Evolutionary conservation across 1,139 yeast species (phyloP).

Genomic region (Candida buenavistaensis): DNA sequence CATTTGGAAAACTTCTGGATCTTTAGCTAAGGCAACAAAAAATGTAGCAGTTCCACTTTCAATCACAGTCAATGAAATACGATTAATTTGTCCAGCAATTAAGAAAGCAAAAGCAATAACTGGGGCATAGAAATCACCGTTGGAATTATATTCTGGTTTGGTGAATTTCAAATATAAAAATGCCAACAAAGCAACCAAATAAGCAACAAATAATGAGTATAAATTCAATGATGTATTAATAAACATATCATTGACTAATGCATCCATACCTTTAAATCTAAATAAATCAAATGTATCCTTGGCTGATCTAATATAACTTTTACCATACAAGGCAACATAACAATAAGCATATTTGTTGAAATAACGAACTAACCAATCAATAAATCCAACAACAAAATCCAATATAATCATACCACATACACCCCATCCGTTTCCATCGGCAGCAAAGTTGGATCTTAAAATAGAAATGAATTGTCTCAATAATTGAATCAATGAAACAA

Average conservation of each 20-base stretch:
- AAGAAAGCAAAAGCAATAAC: constrained; percentile 76
- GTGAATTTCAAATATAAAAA: constrained; percentile 73
- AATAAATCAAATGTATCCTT: constrained; percentile 80
- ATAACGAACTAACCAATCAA: constrained; percentile 81
- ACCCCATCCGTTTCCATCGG: constrained; percentile 55
- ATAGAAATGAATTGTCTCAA: constrained; percentile 50
- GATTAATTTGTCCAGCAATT: constrained; percentile 74
- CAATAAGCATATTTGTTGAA: constrained; percentile 92
- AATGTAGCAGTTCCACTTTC: constrained; percentile 83
- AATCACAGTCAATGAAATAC: constrained; percentile 71
- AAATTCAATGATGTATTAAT: constrained; percentile 74
- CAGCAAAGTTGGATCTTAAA: constrained; percentile 53
- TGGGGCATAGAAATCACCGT: constrained; percentile 71
- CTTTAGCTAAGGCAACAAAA: constrained; percentile 83
- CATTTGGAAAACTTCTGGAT: constrained; percentile 80
- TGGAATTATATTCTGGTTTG: constrained; percentile 66
- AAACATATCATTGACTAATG: constrained; percentile 80
- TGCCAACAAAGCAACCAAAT: constrained; percentile 65
- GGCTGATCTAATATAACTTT: constrained; percentile 71
- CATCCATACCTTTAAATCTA: constrained; percentile 81
- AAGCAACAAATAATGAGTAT: constrained; percentile 70
- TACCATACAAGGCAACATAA: constrained; percentile 85
- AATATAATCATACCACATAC: constrained; percentile 55
- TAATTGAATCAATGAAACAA: constrained; percentile 74
- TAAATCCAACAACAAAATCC: constrained; percentile 60